phyloP scores from a whole-genome alignment of 306 rosid genomes.

The Mimosa bimucronata region DNA sequence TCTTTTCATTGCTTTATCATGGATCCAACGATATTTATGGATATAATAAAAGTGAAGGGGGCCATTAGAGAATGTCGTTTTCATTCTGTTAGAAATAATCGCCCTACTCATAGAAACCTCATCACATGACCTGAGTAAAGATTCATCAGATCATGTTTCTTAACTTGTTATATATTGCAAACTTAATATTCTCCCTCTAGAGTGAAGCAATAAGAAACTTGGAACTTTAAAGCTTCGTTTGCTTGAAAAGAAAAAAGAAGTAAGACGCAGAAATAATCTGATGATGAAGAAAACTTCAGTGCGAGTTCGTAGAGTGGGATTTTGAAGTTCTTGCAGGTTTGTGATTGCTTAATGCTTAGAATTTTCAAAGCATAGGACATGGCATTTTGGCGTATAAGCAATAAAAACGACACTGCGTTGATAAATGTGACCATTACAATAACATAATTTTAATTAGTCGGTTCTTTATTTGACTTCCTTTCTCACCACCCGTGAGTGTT shows the following conservation, averaged over 20 bases:
- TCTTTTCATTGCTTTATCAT: neutral
- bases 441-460: too few species aligned
- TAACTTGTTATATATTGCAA: neutral
- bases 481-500: too few species aligned
- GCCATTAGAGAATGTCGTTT: constrained; percentile 1
- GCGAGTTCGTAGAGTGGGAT: neutral
- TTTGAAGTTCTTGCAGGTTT: neutral
- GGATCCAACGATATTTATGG: neutral
- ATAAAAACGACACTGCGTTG: neutral
- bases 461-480: too few species aligned
- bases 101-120: neutral
- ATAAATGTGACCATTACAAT: neutral
- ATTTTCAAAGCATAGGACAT: constrained; percentile 7
- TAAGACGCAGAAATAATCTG: neutral
- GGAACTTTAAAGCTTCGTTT: constrained; percentile 3
- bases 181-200: neutral
- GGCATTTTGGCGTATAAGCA: constrained; percentile 26
- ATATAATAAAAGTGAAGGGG: neutral
- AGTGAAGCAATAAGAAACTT: constrained; percentile 13
- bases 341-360: neutral
- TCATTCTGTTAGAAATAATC: neutral
- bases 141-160: neutral
- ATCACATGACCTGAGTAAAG: neutral
- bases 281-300: neutral
- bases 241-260: neutral